Evolutionary conservation across 805 yeast genomes (phyloP).

Genomic region (Kazachstania bromeliacearum): DNA sequence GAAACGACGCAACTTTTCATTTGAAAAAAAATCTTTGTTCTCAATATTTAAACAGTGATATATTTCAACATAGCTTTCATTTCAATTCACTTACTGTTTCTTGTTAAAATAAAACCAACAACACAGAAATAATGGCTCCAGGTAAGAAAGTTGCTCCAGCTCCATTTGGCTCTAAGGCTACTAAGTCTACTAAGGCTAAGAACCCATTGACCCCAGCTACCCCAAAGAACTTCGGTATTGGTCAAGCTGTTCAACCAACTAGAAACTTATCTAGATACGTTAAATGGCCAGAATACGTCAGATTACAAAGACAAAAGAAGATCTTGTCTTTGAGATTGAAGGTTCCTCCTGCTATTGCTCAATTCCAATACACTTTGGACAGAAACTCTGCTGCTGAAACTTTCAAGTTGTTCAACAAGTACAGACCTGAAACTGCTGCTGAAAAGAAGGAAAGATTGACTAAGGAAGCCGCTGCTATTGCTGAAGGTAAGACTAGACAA

Average conservation of each 20-base stretch:
- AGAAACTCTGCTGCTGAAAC: constrained; percentile 97
- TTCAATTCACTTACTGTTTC: background rate
- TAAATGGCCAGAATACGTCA: constrained; percentile 98
- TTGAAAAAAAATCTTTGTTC: too few relatives aligned
- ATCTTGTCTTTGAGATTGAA: constrained; percentile 89
- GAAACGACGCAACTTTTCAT: too few relatives aligned
- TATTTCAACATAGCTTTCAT: background rate
- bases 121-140: constrained; percentile 34
- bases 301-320: constrained; percentile 98
- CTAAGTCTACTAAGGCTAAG: constrained; percentile 49
- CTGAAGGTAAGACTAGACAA: constrained; percentile 95
- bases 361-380: constrained; percentile 92
- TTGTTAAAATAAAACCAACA: constrained; percentile 1
- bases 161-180: constrained; percentile 74
- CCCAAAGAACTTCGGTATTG: constrained; percentile 93
- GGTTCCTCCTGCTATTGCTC: constrained; percentile 98
- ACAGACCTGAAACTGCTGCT: constrained; percentile 95
- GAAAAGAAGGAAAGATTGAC: constrained; percentile 99
- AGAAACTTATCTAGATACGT: constrained; percentile 94
- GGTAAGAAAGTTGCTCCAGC: constrained; percentile 94
- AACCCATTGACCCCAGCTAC: constrained; percentile 86
- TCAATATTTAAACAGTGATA: background rate
- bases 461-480: constrained; percentile 98
- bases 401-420: constrained; percentile 95
- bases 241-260: constrained; percentile 91